These are phyloP conservation scores for Pyrus betulifolia DNA, from an alignment of 306 rosid genomes.

Conservation along the genomic window DNA sequence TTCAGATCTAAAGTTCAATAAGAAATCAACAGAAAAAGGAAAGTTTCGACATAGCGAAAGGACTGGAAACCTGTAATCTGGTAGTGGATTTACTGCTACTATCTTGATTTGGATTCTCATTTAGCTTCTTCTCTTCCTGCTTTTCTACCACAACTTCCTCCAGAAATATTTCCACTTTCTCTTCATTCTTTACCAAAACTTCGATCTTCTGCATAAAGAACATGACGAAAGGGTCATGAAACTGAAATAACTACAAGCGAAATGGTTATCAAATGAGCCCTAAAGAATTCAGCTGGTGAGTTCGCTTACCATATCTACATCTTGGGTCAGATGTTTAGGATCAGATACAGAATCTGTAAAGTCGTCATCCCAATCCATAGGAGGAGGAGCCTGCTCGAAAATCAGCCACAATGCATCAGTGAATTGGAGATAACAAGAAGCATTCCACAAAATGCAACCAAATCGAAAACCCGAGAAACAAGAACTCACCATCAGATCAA, in stretches of 20 bases:
- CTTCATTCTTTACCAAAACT: slow-evolving; percentile 31
- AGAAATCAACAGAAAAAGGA: neutral
- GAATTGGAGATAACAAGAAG: slow-evolving; percentile 13
- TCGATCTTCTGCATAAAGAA: slow-evolving; percentile 26
- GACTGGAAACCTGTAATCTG: slow-evolving; percentile 30
- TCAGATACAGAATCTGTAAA: slow-evolving; percentile 17
- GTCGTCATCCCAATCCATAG: slow-evolving; percentile 32
- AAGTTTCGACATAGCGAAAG: neutral
- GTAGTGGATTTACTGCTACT: slow-evolving; percentile 6
- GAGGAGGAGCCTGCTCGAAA: slow-evolving; percentile 63
- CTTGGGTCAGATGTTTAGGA: slow-evolving; percentile 14
- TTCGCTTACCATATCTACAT: slow-evolving; percentile 32
- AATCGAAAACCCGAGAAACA: neutral
- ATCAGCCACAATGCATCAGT: slow-evolving; percentile 13
- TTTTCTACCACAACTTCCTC: slow-evolving; percentile 22
- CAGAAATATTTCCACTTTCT: slow-evolving; percentile 23
- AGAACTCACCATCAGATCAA: slow-evolving; percentile 70
- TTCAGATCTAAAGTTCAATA: neutral
- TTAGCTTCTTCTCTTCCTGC: slow-evolving; percentile 22
- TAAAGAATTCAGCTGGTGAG: neutral
- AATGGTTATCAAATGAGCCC: neutral
- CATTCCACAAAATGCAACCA: slow-evolving; percentile 8
- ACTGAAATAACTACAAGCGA: neutral
- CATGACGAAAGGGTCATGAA: neutral
- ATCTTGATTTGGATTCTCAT: slow-evolving; percentile 32